Evolutionary conservation across 1,284 basidiomycete species (phyloP).

Genomic region (Rhizoctonia solani): DNA sequence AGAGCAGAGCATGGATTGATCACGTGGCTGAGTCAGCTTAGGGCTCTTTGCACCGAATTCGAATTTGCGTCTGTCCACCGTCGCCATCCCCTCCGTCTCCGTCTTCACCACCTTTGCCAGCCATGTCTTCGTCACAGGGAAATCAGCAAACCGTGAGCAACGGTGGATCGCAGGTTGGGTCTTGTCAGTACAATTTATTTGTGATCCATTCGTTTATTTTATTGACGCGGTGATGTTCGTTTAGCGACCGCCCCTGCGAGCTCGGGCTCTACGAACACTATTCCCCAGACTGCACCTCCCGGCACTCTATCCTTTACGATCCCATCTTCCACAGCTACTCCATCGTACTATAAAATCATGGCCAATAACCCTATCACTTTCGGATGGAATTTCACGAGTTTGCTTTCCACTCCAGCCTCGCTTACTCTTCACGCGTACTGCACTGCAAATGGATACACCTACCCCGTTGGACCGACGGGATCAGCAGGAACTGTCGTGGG

Average conservation of each 20-base stretch:
- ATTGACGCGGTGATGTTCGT: neutral
- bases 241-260: neutral
- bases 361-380: constrained; percentile 76
- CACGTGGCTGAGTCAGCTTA: constrained; percentile 21
- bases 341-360: constrained; percentile 90
- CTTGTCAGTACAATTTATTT: neutral
- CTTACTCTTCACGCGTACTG: constrained; percentile 83
- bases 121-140: neutral
- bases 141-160: constrained; percentile 8
- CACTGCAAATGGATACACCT: constrained; percentile 80
- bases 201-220: neutral
- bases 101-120: neutral
- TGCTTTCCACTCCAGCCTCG: constrained; percentile 67
- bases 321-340: constrained; percentile 71
- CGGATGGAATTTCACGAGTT: constrained; percentile 85
- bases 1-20: neutral
- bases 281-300: constrained; percentile 62
- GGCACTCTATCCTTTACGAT: constrained; percentile 74
- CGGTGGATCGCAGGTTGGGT: neutral
- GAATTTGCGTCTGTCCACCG: neutral
- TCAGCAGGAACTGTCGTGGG: constrained; percentile 51
- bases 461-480: constrained; percentile 75
- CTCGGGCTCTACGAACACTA: constrained; percentile 43
- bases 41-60: too few relatives aligned
- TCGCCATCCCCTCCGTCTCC: neutral